Conservation (phyloP, 2,329 filamentous ascomycete species). For the Tolypocladium tundrense region DNA sequence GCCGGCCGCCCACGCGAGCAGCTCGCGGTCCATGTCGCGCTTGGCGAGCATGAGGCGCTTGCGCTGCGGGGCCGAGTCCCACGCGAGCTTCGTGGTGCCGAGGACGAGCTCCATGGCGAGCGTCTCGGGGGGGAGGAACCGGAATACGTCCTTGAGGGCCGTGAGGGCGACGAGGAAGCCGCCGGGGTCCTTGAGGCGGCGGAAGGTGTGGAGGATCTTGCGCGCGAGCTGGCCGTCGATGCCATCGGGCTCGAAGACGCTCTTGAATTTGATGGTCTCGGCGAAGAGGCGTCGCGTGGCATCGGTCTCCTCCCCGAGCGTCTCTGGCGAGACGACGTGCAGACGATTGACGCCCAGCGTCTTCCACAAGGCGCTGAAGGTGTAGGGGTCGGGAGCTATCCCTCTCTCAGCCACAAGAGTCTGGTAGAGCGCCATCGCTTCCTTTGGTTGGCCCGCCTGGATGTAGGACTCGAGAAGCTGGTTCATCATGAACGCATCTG, state of each 20-base stretch:
- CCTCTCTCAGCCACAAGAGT: constrained; percentile 37
- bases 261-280: constrained; percentile 37
- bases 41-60: constrained; percentile 31
- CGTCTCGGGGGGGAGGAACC: constrained; percentile 32
- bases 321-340: constrained; percentile 19
- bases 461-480: constrained; percentile 61
- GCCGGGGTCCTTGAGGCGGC: constrained; percentile 30
- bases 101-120: constrained; percentile 36
- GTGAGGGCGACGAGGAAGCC: constrained; percentile 36
- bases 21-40: constrained; percentile 28
- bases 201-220: constrained; percentile 40
- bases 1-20: constrained; percentile 17
- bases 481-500: constrained; percentile 70
- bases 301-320: constrained; percentile 17
- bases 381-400: constrained; percentile 54
- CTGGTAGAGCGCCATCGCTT: constrained; percentile 46
- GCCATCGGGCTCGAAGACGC: constrained; percentile 31
- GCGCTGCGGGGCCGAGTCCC: constrained; percentile 29
- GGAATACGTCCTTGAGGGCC: constrained; percentile 30
- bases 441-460: constrained; percentile 42
- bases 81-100: constrained; percentile 31
- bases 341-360: constrained; percentile 41
- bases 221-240: constrained; percentile 37
- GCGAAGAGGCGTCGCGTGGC: constrained; percentile 33
- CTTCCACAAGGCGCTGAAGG: constrained; percentile 59